A percentile compares a stretch with the other conserved stretches of the same genome.
phyloP scores from a whole-genome alignment of 2,329 filamentous ascomycete genomes.

The Fusarium zealandicum region DNA sequence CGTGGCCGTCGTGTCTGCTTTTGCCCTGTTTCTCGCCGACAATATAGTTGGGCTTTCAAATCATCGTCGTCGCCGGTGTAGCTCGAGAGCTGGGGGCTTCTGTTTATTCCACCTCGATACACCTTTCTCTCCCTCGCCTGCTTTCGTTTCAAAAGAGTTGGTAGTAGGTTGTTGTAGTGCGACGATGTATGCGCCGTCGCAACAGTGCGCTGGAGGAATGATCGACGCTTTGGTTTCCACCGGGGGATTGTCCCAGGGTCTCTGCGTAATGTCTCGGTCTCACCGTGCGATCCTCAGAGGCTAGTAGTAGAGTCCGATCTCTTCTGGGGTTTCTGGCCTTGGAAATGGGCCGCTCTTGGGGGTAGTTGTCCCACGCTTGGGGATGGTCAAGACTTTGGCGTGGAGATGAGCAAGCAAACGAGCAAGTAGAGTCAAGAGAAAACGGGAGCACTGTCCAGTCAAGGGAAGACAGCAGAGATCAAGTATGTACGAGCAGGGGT shows the following conservation, averaged over 20 bases:
- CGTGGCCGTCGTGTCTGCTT: conserved; percentile 5
- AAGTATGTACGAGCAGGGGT: conserved; percentile 21
- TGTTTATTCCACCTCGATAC: not conserved
- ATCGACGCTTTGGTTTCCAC: conserved; percentile 3
- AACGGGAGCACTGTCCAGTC: conserved; percentile 5
- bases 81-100: conserved; percentile 21
- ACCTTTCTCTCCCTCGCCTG: conserved; percentile 2
- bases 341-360: conserved; percentile 26
- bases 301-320: conserved; percentile 2
- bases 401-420: not conserved
- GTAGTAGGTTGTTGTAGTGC: conserved; percentile 2
- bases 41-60: conserved; percentile 23
- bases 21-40: conserved; percentile 22
- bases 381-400: not conserved
- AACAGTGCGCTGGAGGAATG: conserved; percentile 1
- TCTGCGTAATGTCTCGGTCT: conserved; percentile 27
- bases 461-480: conserved; percentile 1
- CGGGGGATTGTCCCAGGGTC: conserved; percentile 21
- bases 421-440: not conserved
- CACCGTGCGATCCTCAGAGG: conserved; percentile 7
- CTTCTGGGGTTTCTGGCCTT: conserved; percentile 10
- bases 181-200: conserved; percentile 2
- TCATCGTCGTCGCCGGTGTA: conserved; percentile 21
- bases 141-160: not conserved
- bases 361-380: conserved; percentile 21